A percentile compares a stretch with the other conserved stretches of the same genome.
Conservation (phyloP, 2,329 filamentous ascomycete genomes). For the Golovinomyces cichoracearum region DNA sequence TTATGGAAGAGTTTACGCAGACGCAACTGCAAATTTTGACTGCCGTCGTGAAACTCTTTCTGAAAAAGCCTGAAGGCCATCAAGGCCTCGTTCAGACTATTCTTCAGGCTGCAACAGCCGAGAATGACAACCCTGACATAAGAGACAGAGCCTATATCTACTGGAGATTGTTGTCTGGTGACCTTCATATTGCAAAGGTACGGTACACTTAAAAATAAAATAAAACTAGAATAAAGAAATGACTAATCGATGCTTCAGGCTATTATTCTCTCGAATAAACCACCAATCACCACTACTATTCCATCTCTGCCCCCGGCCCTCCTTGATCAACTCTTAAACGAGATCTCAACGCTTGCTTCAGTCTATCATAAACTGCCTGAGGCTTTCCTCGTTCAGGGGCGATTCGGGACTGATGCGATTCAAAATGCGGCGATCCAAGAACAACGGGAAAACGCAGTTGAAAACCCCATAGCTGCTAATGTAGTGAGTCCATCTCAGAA, state of each 20-base stretch:
- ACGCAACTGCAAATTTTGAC: slow-evolving; percentile 97
- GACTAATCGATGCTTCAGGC: slow-evolving; percentile 22
- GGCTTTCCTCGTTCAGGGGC: slow-evolving; percentile 89
- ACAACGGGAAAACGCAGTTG: slow-evolving; percentile 69
- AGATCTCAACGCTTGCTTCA: slow-evolving; percentile 82
- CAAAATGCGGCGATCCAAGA: slow-evolving; percentile 92
- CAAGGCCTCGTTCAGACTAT: slow-evolving; percentile 86
- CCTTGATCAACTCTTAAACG: slow-evolving; percentile 67
- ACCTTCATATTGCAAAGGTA: slow-evolving; percentile 71
- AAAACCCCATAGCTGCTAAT: slow-evolving; percentile 79
- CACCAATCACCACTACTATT: slow-evolving; percentile 82
- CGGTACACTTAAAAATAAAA: not conserved
- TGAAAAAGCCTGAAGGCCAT: slow-evolving; percentile 84
- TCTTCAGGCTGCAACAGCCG: slow-evolving; percentile 68
- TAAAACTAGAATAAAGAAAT: not conserved
- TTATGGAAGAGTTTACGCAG: slow-evolving; percentile 92
- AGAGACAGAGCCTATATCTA: slow-evolving; percentile 93
- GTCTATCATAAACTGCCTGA: slow-evolving; percentile 97
- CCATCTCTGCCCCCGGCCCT: slow-evolving; percentile 60
- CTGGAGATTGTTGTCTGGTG: slow-evolving; percentile 84
- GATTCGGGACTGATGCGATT: slow-evolving; percentile 79
- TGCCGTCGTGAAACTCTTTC: slow-evolving; percentile 85
- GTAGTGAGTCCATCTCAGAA: slow-evolving; percentile 33
- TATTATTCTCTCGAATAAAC: slow-evolving; percentile 80
- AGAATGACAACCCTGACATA: slow-evolving; percentile 94